Base-by-base conservation (phyloP, 2,329 filamentous ascomycete genomes). In the Penicillium freii region DNA sequence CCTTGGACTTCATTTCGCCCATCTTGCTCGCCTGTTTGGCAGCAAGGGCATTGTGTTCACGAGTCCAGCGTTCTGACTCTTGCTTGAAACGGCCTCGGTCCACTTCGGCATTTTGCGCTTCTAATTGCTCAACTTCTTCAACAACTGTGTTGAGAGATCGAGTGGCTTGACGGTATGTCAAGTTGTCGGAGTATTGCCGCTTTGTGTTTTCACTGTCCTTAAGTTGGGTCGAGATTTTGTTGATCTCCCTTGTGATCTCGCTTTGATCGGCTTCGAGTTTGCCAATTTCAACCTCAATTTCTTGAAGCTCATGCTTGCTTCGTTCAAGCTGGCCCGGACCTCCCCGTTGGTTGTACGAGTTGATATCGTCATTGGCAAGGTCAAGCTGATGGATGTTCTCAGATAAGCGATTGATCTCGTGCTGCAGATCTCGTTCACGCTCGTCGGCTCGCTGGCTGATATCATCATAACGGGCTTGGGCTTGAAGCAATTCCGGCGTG, bases 121-220 rank as follows among this genome's bases (percentile, higher is more conserved):
- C 87, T 6, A 99, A 82, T 58, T 90, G 84, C 40, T 78, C 74
- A 61, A 99, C 92, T 59, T 94, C 89, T 19, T 74, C 73, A 54
- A 84, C 78, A 7, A 97, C 82, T 4, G 78, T 79, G 42, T 90
- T 82, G 2, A 97, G 81, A 38, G 87, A 82, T 54, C 86, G 83
- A 55, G 86, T 80, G 59, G 90, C 88, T 70, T 88, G 88, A 57
- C 94, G 89, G 72, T 92, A 96, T 61, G 87, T 87, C 51, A 97
- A 78, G 67, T 99, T 99, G 71, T 97, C 92, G 23, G 81, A 82
- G 65, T 99, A 96, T 62, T 90, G 92, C 66, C 90, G 88, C 76
- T 92, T 93, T 55, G 87, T 92, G 57, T 87, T 86, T 62, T 92
- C 89, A 56, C 90, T 89, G 68, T 92, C 91, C 66, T 87, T 85